Conservation (phyloP, 805 yeast species). For the Clavispora vitiphila region DNA sequence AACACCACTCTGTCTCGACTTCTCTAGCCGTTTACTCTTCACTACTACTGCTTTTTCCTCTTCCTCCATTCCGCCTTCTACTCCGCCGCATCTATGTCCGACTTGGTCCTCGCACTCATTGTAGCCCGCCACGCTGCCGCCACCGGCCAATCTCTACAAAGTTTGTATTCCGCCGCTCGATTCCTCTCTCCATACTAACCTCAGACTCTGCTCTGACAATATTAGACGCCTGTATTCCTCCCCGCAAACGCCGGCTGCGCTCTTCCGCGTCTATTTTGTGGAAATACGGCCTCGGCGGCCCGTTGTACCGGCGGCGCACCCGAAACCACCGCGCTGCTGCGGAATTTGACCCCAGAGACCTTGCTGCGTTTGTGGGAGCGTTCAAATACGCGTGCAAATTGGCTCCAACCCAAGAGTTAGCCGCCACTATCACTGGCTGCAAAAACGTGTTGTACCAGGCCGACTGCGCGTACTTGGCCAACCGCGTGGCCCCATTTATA, state of each 20-base stretch:
- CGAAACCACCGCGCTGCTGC: neutral
- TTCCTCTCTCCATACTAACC: neutral
- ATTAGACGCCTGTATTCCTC: neutral
- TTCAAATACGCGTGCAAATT: neutral
- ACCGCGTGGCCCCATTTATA: neutral
- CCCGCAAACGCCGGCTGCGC: neutral
- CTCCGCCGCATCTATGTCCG: conserved; percentile 3
- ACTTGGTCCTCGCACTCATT: conserved; percentile 11
- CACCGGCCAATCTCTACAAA: neutral
- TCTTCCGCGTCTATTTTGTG: neutral
- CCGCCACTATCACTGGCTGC: neutral
- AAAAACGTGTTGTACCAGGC: neutral
- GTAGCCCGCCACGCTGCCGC: conserved; percentile 6
- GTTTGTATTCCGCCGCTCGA: neutral
- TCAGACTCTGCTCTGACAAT: neutral
- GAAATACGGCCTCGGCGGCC: neutral
- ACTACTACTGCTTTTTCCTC: neutral
- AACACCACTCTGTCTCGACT: no score
- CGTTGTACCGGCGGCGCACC: neutral
- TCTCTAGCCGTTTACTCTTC: no score
- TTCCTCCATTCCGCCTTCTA: neutral
- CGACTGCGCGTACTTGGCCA: neutral
- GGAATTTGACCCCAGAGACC: neutral
- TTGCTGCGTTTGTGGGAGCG: neutral
- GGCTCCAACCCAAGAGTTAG: neutral